Conservation (phyloP, 2,329 filamentous ascomycete genomes). For the Pseudopyricularia cyperi region DNA sequence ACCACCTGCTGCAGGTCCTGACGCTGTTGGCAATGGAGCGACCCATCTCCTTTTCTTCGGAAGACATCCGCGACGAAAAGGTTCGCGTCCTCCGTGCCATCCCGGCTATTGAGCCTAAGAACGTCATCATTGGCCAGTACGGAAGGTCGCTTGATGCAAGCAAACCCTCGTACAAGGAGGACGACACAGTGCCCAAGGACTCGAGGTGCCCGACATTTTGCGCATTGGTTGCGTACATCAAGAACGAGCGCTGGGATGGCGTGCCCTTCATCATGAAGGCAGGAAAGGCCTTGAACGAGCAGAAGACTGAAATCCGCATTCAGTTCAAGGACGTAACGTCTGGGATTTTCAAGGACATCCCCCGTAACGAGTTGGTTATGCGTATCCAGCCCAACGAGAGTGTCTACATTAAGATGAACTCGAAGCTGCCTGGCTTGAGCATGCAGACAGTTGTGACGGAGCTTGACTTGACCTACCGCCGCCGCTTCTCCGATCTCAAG, state of each 20-base stretch:
- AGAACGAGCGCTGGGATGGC: conserved; percentile 99
- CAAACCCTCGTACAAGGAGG: conserved; percentile 97
- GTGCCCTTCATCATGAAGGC: conserved; percentile 99
- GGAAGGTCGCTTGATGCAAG: conserved; percentile 89
- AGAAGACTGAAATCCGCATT: conserved; percentile 98
- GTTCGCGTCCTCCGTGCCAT: conserved; percentile 91
- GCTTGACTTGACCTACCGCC: conserved; percentile 93
- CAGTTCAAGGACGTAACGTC: conserved; percentile 99
- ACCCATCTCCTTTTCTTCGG: conserved; percentile 92
- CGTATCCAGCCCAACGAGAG: conserved; percentile 99
- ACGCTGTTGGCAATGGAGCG: conserved; percentile 97
- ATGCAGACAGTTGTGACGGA: conserved; percentile 99
- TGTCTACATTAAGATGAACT: conserved; percentile 99
- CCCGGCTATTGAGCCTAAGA: conserved; percentile 92
- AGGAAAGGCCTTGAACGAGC: conserved; percentile 96
- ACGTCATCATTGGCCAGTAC: conserved; percentile 98
- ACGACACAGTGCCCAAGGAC: conserved; percentile 94
- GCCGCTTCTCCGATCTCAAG: conserved; percentile 97
- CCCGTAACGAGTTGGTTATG: conserved; percentile 97
- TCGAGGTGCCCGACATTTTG: conserved; percentile 97
- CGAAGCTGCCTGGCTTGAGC: conserved; percentile 91
- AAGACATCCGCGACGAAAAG: conserved; percentile 98
- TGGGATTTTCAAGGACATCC: conserved; percentile 99
- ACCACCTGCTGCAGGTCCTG: conserved; percentile 92
- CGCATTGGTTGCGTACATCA: conserved; percentile 93